A percentile compares a stretch with the other conserved stretches of the same genome.
Conservation (phyloP, 2,329 filamentous ascomycete genomes). For the Sporothrix brunneoviolacea region DNA sequence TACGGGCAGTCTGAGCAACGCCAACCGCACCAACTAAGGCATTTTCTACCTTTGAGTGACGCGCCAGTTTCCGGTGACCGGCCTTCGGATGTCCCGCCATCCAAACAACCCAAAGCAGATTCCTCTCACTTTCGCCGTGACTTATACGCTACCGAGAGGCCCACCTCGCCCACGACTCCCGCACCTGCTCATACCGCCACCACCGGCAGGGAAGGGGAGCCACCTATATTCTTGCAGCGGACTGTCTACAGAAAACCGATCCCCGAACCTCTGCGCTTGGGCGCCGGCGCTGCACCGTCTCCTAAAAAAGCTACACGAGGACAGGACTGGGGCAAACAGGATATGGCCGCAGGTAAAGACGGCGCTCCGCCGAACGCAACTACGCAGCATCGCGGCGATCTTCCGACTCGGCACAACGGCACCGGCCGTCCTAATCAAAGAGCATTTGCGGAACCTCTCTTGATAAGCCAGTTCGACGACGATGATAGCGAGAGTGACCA, state of each 20-base stretch:
- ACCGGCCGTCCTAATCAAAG: background rate
- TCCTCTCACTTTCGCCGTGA: background rate
- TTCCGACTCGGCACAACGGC: background rate
- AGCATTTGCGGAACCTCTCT: background rate
- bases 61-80: background rate
- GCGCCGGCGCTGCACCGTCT: background rate
- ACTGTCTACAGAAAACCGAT: conserved; percentile 12
- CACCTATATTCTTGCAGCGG: background rate
- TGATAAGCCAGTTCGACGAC: conserved; percentile 3
- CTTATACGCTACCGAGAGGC: background rate
- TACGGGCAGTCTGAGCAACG: background rate
- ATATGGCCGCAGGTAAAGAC: background rate
- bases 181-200: no score
- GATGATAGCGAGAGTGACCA: conserved; percentile 9
- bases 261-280: background rate
- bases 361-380: no score
- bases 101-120: background rate
- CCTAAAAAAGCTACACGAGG: background rate
- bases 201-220: background rate
- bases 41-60: conserved; percentile 2
- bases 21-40: background rate
- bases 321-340: background rate
- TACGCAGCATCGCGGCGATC: no score
- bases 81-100: background rate
- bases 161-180: background rate